Percentiles rank a stretch among this genome's conserved stretches.
Evolutionary conservation across 345 rosid genomes (phyloP).

Genomic region (Microthlaspi erraticum): DNA sequence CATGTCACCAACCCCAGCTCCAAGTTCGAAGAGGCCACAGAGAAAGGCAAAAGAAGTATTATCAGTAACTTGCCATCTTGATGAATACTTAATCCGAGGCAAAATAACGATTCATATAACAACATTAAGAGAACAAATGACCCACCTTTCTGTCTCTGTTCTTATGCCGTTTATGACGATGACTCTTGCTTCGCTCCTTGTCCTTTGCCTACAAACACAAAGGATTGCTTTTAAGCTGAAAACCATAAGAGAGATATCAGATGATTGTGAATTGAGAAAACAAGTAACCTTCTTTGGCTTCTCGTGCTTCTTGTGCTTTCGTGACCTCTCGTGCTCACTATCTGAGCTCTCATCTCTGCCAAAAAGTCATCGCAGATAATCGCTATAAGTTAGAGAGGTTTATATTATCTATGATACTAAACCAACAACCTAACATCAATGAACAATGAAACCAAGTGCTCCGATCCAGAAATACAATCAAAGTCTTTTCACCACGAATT

Average conservation of each 20-base stretch:
- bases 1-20: constrained; percentile 95
- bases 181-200: constrained; percentile 74
- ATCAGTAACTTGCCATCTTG: constrained; percentile 60
- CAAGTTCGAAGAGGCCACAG: constrained; percentile 92
- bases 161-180: constrained; percentile 72
- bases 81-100: neutral
- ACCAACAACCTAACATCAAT: neutral
- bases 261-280: constrained; percentile 11
- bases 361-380: constrained; percentile 1
- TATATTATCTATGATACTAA: neutral
- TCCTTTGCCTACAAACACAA: constrained; percentile 60
- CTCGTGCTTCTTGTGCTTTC: constrained; percentile 78
- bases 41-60: constrained; percentile 68
- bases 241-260: neutral
- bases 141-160: constrained; percentile 80
- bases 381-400: neutral
- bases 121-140: constrained; percentile 23
- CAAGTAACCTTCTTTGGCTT: constrained; percentile 72
- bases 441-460: constrained; percentile 1
- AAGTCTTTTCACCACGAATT: neutral
- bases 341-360: constrained; percentile 59
- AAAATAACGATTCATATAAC: neutral
- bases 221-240: constrained; percentile 13
- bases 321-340: constrained; percentile 65
- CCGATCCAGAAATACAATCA: neutral